phyloP scores from a whole-genome alignment of 495 filamentous ascomycete genomes.

The Aspergillus homomorphus region DNA sequence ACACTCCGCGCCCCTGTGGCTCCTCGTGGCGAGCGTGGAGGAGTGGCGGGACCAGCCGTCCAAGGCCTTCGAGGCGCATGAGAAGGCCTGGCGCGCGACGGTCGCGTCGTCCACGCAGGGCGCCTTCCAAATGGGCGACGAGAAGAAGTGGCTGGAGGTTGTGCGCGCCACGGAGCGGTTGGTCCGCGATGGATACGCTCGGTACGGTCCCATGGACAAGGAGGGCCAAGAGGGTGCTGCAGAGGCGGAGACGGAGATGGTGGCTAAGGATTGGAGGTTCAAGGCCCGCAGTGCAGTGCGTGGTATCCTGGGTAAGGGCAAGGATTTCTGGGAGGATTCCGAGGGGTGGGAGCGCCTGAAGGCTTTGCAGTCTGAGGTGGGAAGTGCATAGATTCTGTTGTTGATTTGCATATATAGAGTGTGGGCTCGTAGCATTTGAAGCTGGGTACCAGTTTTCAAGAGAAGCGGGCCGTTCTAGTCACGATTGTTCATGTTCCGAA shows the following conservation, averaged over 20 bases:
- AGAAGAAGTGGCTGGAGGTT: conserved; percentile 47
- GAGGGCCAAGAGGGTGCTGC: conserved; percentile 31
- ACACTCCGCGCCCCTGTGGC: conserved; percentile 69
- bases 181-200: conserved; percentile 48
- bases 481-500: background rate
- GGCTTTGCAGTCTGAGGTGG: conserved; percentile 43
- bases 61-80: conserved; percentile 74
- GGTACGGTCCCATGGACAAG: conserved; percentile 39
- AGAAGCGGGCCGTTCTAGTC: background rate
- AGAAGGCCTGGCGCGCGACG: conserved; percentile 81
- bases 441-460: background rate
- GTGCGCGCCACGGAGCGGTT: conserved; percentile 47
- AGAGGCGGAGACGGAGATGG: conserved; percentile 36
- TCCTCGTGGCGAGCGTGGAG: conserved; percentile 64
- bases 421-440: background rate
- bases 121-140: conserved; percentile 48
- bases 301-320: conserved; percentile 77
- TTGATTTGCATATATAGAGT: background rate
- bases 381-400: conserved; percentile 13
- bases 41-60: conserved; percentile 64
- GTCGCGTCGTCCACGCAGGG: conserved; percentile 51
- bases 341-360: conserved; percentile 65
- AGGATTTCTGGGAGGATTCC: conserved; percentile 76
- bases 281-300: conserved; percentile 82
- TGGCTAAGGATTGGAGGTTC: conserved; percentile 68